Percentiles rank a stretch among this genome's conserved stretches.
These are phyloP conservation scores for Vigna angularis DNA, from an alignment of 306 rosid genomes.

Conservation along the genomic window DNA sequence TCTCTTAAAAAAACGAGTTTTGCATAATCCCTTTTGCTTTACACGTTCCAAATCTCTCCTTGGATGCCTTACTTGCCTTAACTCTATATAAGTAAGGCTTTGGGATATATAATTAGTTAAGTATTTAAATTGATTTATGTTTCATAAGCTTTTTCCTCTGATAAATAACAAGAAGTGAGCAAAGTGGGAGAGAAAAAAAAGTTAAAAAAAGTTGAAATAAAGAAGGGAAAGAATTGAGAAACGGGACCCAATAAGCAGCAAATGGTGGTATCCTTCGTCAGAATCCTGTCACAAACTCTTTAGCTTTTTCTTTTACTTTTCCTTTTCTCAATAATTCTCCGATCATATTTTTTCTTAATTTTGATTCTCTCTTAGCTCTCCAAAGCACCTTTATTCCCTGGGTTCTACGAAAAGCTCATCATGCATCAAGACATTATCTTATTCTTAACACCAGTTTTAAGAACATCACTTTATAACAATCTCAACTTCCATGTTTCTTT, in stretches of 20 bases:
- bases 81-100: background rate
- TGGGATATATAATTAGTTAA: background rate
- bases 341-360: background rate
- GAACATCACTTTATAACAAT: background rate
- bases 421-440: constrained; percentile 14
- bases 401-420: constrained; percentile 45
- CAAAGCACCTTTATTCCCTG: constrained; percentile 57
- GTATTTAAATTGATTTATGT: background rate
- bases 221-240: background rate
- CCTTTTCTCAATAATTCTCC: constrained; percentile 38
- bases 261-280: constrained; percentile 36
- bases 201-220: background rate
- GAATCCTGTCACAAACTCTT: constrained; percentile 27
- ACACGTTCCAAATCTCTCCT: background rate
- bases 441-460: background rate
- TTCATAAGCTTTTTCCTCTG: background rate
- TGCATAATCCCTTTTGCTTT: background rate
- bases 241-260: constrained; percentile 35
- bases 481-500: background rate
- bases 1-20: background rate
- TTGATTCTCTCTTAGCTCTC: constrained; percentile 33
- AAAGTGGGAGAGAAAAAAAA: background rate
- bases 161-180: background rate
- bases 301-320: constrained; percentile 44
- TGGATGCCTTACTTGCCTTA: background rate